A percentile compares a stretch with the other conserved stretches of the same genome.
Conservation (phyloP, 148 eudicot species). For the Polygonum maritimum region DNA sequence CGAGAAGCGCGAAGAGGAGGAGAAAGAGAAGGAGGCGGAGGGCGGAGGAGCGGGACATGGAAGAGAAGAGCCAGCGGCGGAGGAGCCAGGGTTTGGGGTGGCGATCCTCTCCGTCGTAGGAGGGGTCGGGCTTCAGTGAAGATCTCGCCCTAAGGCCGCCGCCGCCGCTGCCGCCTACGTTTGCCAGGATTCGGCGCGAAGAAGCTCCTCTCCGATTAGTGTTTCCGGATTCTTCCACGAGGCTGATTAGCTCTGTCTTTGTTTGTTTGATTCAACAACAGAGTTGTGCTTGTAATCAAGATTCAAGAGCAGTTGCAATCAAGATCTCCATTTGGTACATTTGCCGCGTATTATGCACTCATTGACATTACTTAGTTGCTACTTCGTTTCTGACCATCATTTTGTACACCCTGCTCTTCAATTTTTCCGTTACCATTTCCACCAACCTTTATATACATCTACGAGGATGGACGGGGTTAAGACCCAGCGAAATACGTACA, state of each 20-base stretch:
- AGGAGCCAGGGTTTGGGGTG: constrained; percentile 38
- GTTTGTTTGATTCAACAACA: background rate
- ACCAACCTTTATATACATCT: too few relatives aligned
- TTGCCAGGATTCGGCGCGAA: constrained; percentile 26
- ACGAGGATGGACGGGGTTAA: too few relatives aligned
- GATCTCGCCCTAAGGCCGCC: constrained; percentile 40
- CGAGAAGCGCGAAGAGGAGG: constrained; percentile 27
- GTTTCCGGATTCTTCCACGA: background rate
- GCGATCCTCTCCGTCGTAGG: constrained; percentile 28
- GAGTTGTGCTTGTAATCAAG: background rate
- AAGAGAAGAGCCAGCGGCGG: constrained; percentile 35
- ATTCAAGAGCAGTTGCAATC: background rate
- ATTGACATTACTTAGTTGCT: background rate
- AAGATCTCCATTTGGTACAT: background rate
- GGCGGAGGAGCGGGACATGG: constrained; percentile 21
- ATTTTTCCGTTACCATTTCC: too few relatives aligned
- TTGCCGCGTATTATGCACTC: constrained; percentile 4
- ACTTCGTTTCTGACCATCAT: background rate
- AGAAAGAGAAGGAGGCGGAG: constrained; percentile 29
- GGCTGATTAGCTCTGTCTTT: background rate
- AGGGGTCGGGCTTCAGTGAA: constrained; percentile 26
- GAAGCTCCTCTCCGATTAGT: constrained; percentile 10
- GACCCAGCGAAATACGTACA: too few relatives aligned
- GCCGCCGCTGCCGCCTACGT: constrained; percentile 12
- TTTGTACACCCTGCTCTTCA: background rate